Evolutionary conservation across 495 filamentous ascomycete species (phyloP).

Genomic region (Hypomontagnella submonticulosa): DNA sequence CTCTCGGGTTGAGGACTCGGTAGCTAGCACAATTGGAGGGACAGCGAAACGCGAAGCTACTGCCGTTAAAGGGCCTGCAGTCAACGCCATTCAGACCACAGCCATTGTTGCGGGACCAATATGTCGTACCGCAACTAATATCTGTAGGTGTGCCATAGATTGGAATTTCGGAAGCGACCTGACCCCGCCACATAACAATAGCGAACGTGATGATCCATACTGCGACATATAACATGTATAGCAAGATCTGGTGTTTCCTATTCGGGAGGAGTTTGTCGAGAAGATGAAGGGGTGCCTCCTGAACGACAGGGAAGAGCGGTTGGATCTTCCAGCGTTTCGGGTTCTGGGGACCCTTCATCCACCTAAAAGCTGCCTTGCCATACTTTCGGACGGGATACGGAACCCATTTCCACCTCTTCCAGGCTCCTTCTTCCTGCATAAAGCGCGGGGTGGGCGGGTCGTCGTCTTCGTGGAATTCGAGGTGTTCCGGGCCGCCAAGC

Average conservation of each 20-base stretch:
- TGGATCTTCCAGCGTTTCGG: conserved; percentile 72
- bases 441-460: conserved; percentile 51
- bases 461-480: conserved; percentile 43
- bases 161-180: conserved; percentile 71
- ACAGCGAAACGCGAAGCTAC: conserved; percentile 79
- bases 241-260: conserved; percentile 64
- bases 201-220: conserved; percentile 80
- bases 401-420: conserved; percentile 57
- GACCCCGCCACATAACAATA: conserved; percentile 71
- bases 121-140: conserved; percentile 74
- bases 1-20: conserved; percentile 74
- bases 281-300: conserved; percentile 73
- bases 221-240: conserved; percentile 71
- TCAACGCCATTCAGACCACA: conserved; percentile 83
- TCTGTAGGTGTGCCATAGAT: conserved; percentile 73
- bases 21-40: conserved; percentile 77
- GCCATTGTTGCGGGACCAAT: conserved; percentile 73
- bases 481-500: conserved; percentile 27
- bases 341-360: conserved; percentile 77
- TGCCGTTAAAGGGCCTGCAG: conserved; percentile 82
- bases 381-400: conserved; percentile 59
- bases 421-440: conserved; percentile 51
- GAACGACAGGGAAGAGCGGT: conserved; percentile 74
- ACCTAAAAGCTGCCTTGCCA: conserved; percentile 60
- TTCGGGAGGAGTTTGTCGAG: conserved; percentile 73